phyloP scores from a whole-genome alignment of 1,139 yeast genomes.

The Taiozyma sp. region DNA sequence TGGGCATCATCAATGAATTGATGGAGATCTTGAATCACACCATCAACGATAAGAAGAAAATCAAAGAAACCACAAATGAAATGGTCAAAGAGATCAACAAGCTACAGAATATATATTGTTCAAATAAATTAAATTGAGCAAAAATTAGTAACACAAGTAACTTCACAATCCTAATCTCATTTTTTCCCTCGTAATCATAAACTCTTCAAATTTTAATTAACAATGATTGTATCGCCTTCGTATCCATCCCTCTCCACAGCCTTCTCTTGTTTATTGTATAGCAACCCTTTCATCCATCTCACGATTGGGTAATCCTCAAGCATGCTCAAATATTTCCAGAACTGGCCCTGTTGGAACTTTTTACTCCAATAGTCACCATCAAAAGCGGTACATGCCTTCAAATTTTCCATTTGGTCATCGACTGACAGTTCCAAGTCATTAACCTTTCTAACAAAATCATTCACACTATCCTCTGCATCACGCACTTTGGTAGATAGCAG shows the following conservation, averaged over 20 bases:
- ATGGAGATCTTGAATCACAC: not conserved
- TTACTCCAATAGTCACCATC: not conserved
- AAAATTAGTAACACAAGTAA: not conserved
- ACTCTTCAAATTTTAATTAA: constrained; percentile 1
- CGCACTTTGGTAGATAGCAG: constrained; percentile 66
- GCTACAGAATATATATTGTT: not conserved
- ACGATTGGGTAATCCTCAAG: constrained; percentile 3
- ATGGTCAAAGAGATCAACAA: not conserved
- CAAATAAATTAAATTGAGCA: not conserved
- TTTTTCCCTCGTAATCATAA: not conserved
- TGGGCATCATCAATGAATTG: not conserved
- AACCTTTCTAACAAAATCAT: constrained; percentile 42
- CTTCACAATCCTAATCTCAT: not conserved
- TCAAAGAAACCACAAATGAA: not conserved
- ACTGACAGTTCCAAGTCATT: constrained; percentile 29
- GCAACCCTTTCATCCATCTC: not conserved
- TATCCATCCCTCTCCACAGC: not conserved
- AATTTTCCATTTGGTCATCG: not conserved
- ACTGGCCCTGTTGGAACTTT: constrained; percentile 3
- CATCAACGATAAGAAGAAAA: constrained; percentile 7
- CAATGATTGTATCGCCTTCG: not conserved
- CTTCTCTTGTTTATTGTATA: not conserved
- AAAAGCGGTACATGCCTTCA: not conserved
- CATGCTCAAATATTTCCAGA: constrained; percentile 2
- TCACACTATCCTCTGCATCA: constrained; percentile 76